Conservation (phyloP, 257 asterid genomes). For the Gentiana straminea region DNA sequence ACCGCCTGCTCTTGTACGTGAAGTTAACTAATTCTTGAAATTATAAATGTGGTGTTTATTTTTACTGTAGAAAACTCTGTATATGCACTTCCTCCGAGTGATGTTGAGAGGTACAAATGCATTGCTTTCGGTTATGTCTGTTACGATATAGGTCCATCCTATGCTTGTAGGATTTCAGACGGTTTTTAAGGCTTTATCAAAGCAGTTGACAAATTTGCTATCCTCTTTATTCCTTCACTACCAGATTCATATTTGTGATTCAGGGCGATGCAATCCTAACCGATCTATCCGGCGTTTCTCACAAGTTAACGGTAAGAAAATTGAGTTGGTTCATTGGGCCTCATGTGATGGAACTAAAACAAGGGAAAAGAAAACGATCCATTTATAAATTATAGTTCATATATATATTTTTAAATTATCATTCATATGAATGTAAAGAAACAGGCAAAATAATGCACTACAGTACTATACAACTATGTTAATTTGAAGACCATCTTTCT, state of each 20-base stretch:
- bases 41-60: neutral
- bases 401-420: too few relatives aligned
- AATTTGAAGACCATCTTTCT: too few relatives aligned
- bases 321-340: slow-evolving; percentile 7
- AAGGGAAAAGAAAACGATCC: too few relatives aligned
- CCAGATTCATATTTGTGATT: slow-evolving; percentile 74
- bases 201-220: neutral
- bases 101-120: slow-evolving; percentile 63
- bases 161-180: neutral
- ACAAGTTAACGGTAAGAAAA: slow-evolving; percentile 43
- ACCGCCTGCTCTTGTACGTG: slow-evolving; percentile 62
- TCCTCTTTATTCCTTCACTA: slow-evolving; percentile 9
- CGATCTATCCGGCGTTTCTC: slow-evolving; percentile 31
- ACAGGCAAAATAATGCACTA: too few relatives aligned
- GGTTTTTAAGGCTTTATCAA: neutral
- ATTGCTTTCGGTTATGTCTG: slow-evolving; percentile 1
- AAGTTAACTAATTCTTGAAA: slow-evolving; percentile 35
- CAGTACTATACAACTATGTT: too few relatives aligned
- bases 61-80: slow-evolving; percentile 52
- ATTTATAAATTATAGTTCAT: too few relatives aligned
- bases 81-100: slow-evolving; percentile 65
- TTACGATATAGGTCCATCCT: neutral
- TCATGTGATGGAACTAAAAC: too few relatives aligned
- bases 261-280: slow-evolving; percentile 51
- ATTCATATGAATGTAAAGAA: too few relatives aligned